These are phyloP conservation scores for bread wheat (Triticum aestivum) DNA, from an alignment of 176 grass and related monocot species.

Conservation along the genomic window DNA sequence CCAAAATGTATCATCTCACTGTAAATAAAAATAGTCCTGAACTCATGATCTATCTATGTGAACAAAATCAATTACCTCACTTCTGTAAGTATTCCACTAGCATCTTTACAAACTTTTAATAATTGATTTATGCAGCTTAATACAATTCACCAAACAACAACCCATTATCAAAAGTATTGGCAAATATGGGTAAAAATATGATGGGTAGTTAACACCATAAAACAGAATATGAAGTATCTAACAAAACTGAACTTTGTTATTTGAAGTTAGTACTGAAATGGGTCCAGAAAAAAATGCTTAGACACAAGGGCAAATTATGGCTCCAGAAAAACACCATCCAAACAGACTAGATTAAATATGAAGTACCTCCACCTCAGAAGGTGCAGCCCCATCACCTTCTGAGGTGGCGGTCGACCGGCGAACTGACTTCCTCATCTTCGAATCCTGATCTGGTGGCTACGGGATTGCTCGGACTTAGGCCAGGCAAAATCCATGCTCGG, in stretches of 20 bases:
- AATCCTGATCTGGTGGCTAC: too few relatives aligned
- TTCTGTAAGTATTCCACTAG: not conserved
- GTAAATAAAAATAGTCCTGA: not conserved
- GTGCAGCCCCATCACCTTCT: too few relatives aligned
- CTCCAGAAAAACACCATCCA: not conserved
- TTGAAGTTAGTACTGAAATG: slow-evolving; percentile 3
- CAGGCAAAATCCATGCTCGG: too few relatives aligned
- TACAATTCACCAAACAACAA: not conserved
- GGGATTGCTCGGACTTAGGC: too few relatives aligned
- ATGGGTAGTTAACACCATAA: not conserved
- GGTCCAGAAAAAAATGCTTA: not conserved
- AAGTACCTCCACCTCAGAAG: too few relatives aligned
- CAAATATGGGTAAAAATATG: slow-evolving; percentile 8
- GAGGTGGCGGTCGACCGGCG: too few relatives aligned
- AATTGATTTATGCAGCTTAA: slow-evolving; percentile 14
- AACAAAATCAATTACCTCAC: not conserved
- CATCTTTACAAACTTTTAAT: not conserved
- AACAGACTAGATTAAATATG: not conserved
- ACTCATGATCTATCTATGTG: slow-evolving; percentile 9
- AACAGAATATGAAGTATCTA: not conserved
- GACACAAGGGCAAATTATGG: not conserved
- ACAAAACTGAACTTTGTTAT: not conserved
- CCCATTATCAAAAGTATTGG: slow-evolving; percentile 2
- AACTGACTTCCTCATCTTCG: too few relatives aligned
- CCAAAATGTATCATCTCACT: not conserved